Conservation (phyloP, 441 rosid genomes). For the Geranium incanum region DNA sequence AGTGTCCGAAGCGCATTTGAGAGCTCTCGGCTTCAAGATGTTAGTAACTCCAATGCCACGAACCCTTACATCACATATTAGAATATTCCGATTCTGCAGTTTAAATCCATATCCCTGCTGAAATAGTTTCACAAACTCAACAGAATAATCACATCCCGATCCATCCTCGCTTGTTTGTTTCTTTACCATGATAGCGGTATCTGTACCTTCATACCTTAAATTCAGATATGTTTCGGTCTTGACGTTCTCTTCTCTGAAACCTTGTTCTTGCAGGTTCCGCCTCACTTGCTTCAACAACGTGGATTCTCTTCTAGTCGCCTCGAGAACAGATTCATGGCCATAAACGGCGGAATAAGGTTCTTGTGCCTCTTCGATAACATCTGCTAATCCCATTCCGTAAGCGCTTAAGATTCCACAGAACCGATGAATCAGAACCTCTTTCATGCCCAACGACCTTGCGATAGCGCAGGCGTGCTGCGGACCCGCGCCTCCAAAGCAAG, state of each 20-base stretch:
- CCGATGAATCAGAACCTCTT: slow-evolving; percentile 74
- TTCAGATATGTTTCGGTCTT: slow-evolving; percentile 67
- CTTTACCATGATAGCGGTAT: slow-evolving; percentile 91
- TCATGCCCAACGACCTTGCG: slow-evolving; percentile 87
- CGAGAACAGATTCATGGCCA: slow-evolving; percentile 52
- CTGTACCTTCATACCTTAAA: slow-evolving; percentile 86
- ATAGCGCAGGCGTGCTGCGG: slow-evolving; percentile 98
- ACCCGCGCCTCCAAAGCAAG: slow-evolving; percentile 97
- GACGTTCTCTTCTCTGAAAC: slow-evolving; percentile 57
- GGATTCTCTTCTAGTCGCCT: slow-evolving; percentile 58
- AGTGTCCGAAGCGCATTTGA: slow-evolving; percentile 36
- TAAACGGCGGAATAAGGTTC: slow-evolving; percentile 86
- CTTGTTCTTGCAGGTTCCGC: slow-evolving; percentile 64
- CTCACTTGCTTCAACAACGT: slow-evolving; percentile 44
- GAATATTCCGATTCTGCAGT: slow-evolving; percentile 63
- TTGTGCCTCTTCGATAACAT: slow-evolving; percentile 89
- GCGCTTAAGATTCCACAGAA: slow-evolving; percentile 93
- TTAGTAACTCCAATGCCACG: slow-evolving; percentile 83
- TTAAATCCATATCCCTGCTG: slow-evolving; percentile 86
- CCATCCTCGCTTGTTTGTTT: slow-evolving; percentile 38
- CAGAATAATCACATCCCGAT: slow-evolving; percentile 48
- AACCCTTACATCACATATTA: slow-evolving; percentile 80
- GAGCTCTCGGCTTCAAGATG: slow-evolving; percentile 60
- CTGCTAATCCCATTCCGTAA: slow-evolving; percentile 98
- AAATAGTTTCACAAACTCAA: slow-evolving; percentile 69